These are phyloP conservation scores for Dipteronia dyeriana DNA, from an alignment of 345 rosid species.

Conservation along the genomic window DNA sequence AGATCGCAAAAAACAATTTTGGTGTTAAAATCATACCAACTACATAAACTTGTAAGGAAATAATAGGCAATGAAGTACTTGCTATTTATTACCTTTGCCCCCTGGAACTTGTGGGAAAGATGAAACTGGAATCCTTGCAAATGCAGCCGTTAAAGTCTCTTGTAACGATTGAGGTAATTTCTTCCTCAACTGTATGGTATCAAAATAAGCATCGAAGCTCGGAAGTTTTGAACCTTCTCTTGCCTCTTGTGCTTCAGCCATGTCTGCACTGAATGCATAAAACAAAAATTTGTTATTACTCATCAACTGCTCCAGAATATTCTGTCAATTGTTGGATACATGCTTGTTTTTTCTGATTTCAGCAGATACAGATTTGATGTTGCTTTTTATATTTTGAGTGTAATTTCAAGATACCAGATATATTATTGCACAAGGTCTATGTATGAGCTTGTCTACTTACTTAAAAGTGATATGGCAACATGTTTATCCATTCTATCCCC, in stretches of 20 bases:
- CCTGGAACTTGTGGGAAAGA: constrained; percentile 80
- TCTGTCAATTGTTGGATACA: neutral
- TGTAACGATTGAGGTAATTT: constrained; percentile 66
- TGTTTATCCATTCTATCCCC: neutral
- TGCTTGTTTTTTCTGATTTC: neutral
- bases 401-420: neutral
- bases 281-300: neutral
- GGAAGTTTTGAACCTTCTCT: constrained; percentile 36
- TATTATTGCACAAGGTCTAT: neutral
- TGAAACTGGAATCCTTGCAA: constrained; percentile 68
- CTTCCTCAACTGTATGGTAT: constrained; percentile 67
- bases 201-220: constrained; percentile 72
- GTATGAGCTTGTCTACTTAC: neutral
- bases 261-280: constrained; percentile 22
- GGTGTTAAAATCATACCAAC: neutral
- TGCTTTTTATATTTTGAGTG: neutral
- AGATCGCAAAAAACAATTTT: neutral
- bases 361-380: neutral
- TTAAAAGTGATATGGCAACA: neutral
- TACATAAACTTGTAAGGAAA: neutral
- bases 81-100: constrained; percentile 58
- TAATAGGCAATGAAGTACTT: neutral
- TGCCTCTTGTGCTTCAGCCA: constrained; percentile 37
- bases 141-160: constrained; percentile 73
- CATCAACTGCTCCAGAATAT: neutral